phyloP scores from a whole-genome alignment of 768 basidiomycete genomes.

The Tephrocybe rancida region DNA sequence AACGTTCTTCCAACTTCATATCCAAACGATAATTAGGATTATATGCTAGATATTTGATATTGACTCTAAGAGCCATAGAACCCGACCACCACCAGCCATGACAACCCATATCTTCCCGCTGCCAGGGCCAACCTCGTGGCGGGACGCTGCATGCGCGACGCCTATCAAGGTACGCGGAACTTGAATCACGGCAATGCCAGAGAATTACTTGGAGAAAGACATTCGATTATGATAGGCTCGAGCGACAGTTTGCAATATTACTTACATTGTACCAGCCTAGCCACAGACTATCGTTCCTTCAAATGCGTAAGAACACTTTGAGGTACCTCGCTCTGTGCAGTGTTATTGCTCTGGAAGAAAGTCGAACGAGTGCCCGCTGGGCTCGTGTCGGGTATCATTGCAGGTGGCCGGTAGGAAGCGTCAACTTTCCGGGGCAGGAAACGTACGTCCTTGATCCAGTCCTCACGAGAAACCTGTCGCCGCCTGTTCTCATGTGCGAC shows the following conservation, averaged over 20 bases:
- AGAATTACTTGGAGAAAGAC: not conserved
- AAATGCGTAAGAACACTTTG: conserved; percentile 3
- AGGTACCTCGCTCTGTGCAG: not conserved
- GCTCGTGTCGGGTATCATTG: not conserved
- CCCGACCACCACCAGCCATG: not conserved
- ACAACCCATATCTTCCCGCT: not conserved
- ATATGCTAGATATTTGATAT: not conserved
- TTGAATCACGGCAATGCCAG: not conserved
- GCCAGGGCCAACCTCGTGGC: not conserved
- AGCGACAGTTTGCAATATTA: not conserved
- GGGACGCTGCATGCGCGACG: not conserved
- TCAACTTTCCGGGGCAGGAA: conserved; percentile 34
- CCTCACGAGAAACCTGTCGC: conserved; percentile 37
- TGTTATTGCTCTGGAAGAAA: conserved; percentile 16
- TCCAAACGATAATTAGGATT: not conserved
- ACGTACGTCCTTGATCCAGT: conserved; percentile 55
- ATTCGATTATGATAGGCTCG: not conserved
- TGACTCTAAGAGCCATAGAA: too few relatives aligned
- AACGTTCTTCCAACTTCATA: not conserved
- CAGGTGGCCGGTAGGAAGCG: not conserved
- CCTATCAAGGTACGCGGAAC: not conserved
- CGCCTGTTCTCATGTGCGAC: conserved; percentile 33
- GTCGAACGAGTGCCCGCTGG: not conserved
- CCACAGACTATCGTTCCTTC: too few relatives aligned
- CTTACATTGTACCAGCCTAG: not conserved